Base-by-base conservation (phyloP, 208 protist genomes). In the Crithidia brevicula region DNA sequence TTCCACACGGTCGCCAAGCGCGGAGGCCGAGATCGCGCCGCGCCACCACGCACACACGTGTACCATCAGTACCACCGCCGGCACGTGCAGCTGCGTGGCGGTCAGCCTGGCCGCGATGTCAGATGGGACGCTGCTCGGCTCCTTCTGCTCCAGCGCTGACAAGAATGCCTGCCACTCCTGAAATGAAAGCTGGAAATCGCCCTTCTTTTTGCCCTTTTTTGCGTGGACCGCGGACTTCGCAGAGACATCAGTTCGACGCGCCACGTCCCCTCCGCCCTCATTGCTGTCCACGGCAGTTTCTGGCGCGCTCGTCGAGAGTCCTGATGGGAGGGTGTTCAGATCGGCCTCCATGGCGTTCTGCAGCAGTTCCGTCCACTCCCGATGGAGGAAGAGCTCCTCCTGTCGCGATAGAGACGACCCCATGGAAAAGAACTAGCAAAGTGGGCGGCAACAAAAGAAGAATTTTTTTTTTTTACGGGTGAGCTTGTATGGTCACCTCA, bases 101-200 rank as follows among this genome's bases (percentile, higher is more conserved):
- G 47, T 56, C 16, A 85, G 65, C 4, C 51, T 46, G 8, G 58
- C 77, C 64, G 76, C 85, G 5, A 88, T 53, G 31, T 72, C 72
- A 27, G 83, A 93, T 0, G 81, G 76, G 5, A 74, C 69, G 20
- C 68, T 68, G 69, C 40, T 72, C 27, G 51, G 18, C 33, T 61
- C 59, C 9, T 43, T 70, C n/a, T 20, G 54, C 51, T 88, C 78
- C 5, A 90, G 46, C 27, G 86, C 36, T 0, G 85, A 79, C 33
- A 92, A 58, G 10, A 92, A 67, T 0, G 85, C 81, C 60, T 95
- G 87, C 85, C 88, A 93, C 53, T 93, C 86, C 15, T 84, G 63
- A 49, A 91, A 86, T 0, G 85, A 88, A 28, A 95, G 51, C 23
- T 38, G 50, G 66, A 94, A 94, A 7, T 28, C 51, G 28, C 50